Conservation (phyloP, 2,329 filamentous ascomycete genomes). For the Xylaria sp. region DNA sequence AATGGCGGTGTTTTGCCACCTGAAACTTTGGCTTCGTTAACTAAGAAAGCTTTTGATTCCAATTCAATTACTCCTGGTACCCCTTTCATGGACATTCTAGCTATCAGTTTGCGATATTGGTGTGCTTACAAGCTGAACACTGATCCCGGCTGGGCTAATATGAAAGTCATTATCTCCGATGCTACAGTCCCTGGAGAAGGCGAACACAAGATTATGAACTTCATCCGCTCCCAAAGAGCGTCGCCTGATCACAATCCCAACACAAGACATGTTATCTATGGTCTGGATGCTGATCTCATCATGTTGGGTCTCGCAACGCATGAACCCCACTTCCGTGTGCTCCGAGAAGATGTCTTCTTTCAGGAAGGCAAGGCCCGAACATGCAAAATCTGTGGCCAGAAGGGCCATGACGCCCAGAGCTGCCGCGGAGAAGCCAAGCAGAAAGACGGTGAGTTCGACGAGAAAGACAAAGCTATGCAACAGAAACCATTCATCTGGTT, state of each 20-base stretch:
- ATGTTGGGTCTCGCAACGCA: slow-evolving; percentile 97
- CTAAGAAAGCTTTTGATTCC: slow-evolving; percentile 89
- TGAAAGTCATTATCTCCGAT: slow-evolving; percentile 98
- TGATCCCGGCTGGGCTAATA: slow-evolving; percentile 88
- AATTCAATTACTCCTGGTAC: slow-evolving; percentile 90
- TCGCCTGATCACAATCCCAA: slow-evolving; percentile 93
- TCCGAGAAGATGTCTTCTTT: slow-evolving; percentile 94
- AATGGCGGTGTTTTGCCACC: slow-evolving; percentile 60
- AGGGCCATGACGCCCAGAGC: slow-evolving; percentile 81
- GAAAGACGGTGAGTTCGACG: slow-evolving; percentile 73
- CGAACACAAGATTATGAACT: slow-evolving; percentile 99
- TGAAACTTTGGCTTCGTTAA: slow-evolving; percentile 54
- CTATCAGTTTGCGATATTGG: slow-evolving; percentile 89
- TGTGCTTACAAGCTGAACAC: slow-evolving; percentile 96
- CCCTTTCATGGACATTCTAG: slow-evolving; percentile 96
- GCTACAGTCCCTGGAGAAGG: slow-evolving; percentile 96
- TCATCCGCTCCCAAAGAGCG: slow-evolving; percentile 85
- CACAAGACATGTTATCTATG: slow-evolving; percentile 96
- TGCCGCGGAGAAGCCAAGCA: slow-evolving; percentile 76
- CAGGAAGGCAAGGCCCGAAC: slow-evolving; percentile 77
- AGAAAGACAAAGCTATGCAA: slow-evolving; percentile 65
- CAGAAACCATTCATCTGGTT: slow-evolving; percentile 98
- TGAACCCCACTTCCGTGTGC: slow-evolving; percentile 91
- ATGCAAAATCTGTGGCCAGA: slow-evolving; percentile 86
- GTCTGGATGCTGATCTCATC: slow-evolving; percentile 94